Base-by-base conservation (phyloP, 1,284 basidiomycete genomes). In the Farysia itapuensis region DNA sequence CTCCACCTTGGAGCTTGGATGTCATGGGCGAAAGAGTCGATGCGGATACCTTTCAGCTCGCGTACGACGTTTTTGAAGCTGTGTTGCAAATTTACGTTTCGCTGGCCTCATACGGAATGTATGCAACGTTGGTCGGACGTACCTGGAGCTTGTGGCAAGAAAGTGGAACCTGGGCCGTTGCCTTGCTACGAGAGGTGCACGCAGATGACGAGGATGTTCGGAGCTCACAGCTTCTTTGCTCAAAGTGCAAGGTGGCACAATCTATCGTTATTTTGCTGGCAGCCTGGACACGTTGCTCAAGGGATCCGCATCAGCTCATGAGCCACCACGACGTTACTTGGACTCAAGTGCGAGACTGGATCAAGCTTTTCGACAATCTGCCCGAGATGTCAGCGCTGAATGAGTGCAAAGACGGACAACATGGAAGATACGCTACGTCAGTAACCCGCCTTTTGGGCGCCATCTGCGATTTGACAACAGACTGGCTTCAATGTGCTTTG, bases 321-420 rank as follows among this genome's bases (percentile, higher is more conserved):
- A 89, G 89, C 0, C 81, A 81, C 14, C 92, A 97, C 75, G 90
- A 90, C 49, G 84, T 96, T 35, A 80, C 88, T 4, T 96, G 92
- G 93, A 89, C 86, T 42, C 90, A 92, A 68, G 80, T 93, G 5
- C 78, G 68, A 82, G 83, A 82, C 0, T 94, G 90, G 90, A 81
- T 64, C 26, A n/a, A n/a, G n/a, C n/a, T n/a, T n/a, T n/a, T n/a
- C n/a, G 54, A 59, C 7, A 15, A 45, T 5, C 22, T 52, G n/a
- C 40, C 38, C 7, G 46, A 61, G n/a, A 34, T 38, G 30, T 33
- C 30, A 32, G n/a, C n/a, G n/a, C n/a, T n/a, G n/a, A n/a, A n/a
- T n/a, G n/a, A n/a, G n/a, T n/a, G n/a, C n/a, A n/a, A n/a, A n/a
- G n/a, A n/a, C n/a, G n/a, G n/a, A n/a, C n/a, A n/a, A n/a, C n/a